Evolutionary conservation across 1,139 yeast genomes (phyloP), one percentile per base, ranked within the genome.

Genomic region (Zygosaccharomyces pseudobailii): DNA sequence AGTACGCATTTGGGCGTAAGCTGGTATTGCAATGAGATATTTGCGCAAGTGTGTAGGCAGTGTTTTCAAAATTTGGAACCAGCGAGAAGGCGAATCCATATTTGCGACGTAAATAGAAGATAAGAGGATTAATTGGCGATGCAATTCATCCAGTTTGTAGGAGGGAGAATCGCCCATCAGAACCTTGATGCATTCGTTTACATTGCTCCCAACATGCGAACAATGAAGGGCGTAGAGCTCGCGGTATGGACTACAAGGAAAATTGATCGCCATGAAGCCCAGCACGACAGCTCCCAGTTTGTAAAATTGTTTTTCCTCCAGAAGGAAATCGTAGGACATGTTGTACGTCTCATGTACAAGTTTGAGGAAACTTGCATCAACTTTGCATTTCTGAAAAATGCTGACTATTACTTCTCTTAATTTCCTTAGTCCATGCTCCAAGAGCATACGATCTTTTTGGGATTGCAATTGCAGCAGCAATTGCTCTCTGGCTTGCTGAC

Each of bases 341-440:
- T 44, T 28, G 47, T 47, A 54, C 2, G 55, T 55, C 17, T 46
- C 47, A 5, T 13, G 32, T 8, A 50, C 45, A 6, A 46, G 40
- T 4, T 30, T 24, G 21, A 49, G 19, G 31, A 49, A 49, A 6
- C n/a, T 33, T 9, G 21, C 23, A 25, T 55, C 51, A 20, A 7
- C 24, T 28, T 37, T 23, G 19, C 42, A 21, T 13, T 31, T 32
- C 1, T 41, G 47, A 39, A 32, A 43, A 17, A 45, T 27, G 31
- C 56, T 50, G 20, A 56, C 43, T 20, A 56, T 44, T n/a, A 57
- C 45, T 35, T 57, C 59, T 33, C 61, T 48, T 6, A 57, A 46
- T 43, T 55, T 56, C 27, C 59, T 47, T 28, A 57, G 42, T 19
- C 59, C 59, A 41, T 56, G 59, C 23, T 46, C 54, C 8, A 51